Conservation (phyloP, 2,329 filamentous ascomycete genomes). For the Chrysosporium queenslandicum region DNA sequence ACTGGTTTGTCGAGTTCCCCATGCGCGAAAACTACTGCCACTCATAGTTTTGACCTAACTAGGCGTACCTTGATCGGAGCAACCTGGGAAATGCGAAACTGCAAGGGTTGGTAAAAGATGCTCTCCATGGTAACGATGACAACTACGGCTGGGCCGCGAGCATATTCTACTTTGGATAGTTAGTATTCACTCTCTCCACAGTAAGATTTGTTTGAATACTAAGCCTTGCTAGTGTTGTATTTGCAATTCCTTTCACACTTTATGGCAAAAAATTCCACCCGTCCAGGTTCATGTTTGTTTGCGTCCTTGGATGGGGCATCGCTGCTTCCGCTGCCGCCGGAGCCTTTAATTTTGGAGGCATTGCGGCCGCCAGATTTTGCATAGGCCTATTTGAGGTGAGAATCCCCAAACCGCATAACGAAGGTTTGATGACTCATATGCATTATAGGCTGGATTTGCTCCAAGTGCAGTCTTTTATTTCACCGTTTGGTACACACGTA, state of each 20-base stretch:
- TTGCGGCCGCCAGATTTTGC: slow-evolving; percentile 49
- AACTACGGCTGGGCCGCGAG: slow-evolving; percentile 16
- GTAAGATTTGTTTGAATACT: background rate
- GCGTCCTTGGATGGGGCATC: slow-evolving; percentile 42
- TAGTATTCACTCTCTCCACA: background rate
- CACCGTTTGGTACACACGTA: slow-evolving; percentile 49
- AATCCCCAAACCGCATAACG: background rate
- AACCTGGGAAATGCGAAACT: slow-evolving; percentile 17
- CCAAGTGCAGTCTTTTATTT: slow-evolving; percentile 53
- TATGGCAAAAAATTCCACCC: slow-evolving; percentile 16
- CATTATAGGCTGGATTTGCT: slow-evolving; percentile 47
- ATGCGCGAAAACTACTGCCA: background rate
- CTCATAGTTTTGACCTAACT: background rate
- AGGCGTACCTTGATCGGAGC: slow-evolving; percentile 17
- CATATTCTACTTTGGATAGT: slow-evolving; percentile 19
- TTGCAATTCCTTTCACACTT: slow-evolving; percentile 16
- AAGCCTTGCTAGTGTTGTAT: slow-evolving; percentile 12
- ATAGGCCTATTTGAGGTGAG: slow-evolving; percentile 47
- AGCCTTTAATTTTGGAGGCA: slow-evolving; percentile 43
- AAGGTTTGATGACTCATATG: background rate
- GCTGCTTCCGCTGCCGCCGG: slow-evolving; percentile 45
- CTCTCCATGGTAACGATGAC: slow-evolving; percentile 11
- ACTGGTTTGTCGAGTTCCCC: slow-evolving; percentile 8
- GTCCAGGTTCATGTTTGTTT: slow-evolving; percentile 16
- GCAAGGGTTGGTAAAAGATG: slow-evolving; percentile 14